Percentiles rank a stretch among this genome's conserved stretches.
Conservation (phyloP, 345 rosid genomes). For the Fremontodendron californicum region DNA sequence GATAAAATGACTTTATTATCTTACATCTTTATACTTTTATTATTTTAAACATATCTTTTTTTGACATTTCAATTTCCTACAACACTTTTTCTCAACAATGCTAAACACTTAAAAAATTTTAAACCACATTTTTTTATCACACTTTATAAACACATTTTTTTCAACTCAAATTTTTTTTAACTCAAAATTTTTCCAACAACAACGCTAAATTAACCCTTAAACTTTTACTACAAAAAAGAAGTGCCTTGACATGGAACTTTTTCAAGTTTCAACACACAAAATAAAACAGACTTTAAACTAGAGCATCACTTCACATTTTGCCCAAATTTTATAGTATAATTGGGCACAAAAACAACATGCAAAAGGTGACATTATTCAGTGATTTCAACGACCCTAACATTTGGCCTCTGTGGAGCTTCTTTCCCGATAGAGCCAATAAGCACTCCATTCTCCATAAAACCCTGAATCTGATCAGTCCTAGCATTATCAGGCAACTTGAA, state of each 20-base stretch:
- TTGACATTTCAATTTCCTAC: too few species aligned
- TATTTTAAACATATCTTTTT: too few species aligned
- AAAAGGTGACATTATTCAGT: neutral
- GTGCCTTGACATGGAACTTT: neutral
- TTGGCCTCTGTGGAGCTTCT: neutral
- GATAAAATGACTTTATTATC: too few species aligned
- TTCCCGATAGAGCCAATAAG: neutral
- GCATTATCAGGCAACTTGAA: constrained; percentile 3
- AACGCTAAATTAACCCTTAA: too few species aligned
- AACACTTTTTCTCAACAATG: too few species aligned
- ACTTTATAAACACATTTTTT: too few species aligned
- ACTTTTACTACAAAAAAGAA: neutral
- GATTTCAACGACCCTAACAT: neutral
- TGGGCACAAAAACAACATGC: neutral
- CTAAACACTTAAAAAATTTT: too few species aligned
- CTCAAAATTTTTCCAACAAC: too few species aligned
- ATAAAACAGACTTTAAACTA: neutral
- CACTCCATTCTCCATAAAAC: constrained; percentile 4
- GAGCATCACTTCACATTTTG: neutral
- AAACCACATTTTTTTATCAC: too few species aligned
- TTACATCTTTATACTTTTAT: too few species aligned
- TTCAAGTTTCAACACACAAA: neutral
- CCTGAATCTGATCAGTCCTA: neutral
- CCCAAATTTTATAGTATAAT: neutral
- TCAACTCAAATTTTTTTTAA: too few species aligned